phyloP scores from a whole-genome alignment of 371 early-diverging fungal genomes.

The Neoconidiobolus thromboides region DNA sequence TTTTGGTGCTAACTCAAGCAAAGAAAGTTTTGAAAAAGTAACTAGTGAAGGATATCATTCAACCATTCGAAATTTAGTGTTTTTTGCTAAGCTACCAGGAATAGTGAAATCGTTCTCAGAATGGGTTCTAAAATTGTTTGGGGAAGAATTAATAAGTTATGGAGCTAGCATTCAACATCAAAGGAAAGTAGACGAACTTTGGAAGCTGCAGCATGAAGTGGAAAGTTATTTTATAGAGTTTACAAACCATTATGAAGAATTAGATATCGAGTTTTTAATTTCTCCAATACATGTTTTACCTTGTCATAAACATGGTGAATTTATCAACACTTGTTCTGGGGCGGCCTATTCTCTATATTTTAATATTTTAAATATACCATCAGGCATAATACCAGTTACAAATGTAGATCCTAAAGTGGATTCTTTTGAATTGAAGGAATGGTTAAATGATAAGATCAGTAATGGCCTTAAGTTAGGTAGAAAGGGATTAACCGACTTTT shows the following conservation, averaged over 20 bases:
- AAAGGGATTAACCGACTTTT: neutral
- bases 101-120: neutral
- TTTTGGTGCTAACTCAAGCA: neutral
- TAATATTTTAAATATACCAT: neutral
- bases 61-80: neutral
- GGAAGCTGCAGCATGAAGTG: neutral
- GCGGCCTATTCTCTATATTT: neutral
- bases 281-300: neutral
- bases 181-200: neutral
- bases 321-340: neutral
- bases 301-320: neutral
- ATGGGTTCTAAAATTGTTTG: neutral
- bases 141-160: no score
- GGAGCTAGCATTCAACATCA: neutral
- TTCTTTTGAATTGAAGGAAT: no score
- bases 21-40: neutral
- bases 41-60: neutral
- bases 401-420: neutral
- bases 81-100: neutral
- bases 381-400: conserved; percentile 3
- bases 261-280: neutral
- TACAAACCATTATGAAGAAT: neutral
- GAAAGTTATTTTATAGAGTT: neutral
- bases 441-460: no score
- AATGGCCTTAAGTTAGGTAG: no score